Percentiles rank a stretch among this genome's conserved stretches.
These are phyloP conservation scores for Corymbia calophylla DNA, from an alignment of 441 rosid genomes.

Conservation along the genomic window DNA sequence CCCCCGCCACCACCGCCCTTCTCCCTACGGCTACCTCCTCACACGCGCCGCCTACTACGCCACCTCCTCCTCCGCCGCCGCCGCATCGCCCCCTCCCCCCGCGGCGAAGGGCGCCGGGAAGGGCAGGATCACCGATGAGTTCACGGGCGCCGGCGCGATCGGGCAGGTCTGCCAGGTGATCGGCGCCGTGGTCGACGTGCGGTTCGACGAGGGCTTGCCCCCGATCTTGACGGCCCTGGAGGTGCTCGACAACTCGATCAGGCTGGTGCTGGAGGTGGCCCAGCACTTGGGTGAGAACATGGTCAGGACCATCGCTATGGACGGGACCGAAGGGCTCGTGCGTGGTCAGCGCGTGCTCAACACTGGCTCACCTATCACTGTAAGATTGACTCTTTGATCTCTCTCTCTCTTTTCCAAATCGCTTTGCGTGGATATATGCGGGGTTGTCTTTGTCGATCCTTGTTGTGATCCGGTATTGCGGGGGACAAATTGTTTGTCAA, in stretches of 20 bases:
- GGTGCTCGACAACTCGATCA: slow-evolving; percentile 52
- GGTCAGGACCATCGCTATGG: slow-evolving; percentile 22
- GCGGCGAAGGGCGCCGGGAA: slow-evolving; percentile 25
- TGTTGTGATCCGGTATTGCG: neutral
- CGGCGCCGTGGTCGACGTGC: slow-evolving; percentile 92
- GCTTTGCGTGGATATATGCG: neutral
- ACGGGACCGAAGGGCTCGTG: slow-evolving; percentile 57
- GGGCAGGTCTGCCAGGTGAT: slow-evolving; percentile 92
- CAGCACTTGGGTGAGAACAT: slow-evolving; percentile 22
- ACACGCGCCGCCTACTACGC: slow-evolving; percentile 63
- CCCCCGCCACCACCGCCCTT: slow-evolving; percentile 25
- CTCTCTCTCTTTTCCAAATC: neutral
- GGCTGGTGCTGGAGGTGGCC: slow-evolving; percentile 19
- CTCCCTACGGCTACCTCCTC: slow-evolving; percentile 50
- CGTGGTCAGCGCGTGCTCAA: slow-evolving; percentile 79
- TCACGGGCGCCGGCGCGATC: slow-evolving; percentile 78
- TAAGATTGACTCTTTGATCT: neutral
- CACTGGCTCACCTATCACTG: slow-evolving; percentile 25
- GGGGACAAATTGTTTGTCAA: neutral
- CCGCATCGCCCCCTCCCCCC: slow-evolving; percentile 20
- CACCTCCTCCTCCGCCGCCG: slow-evolving; percentile 43
- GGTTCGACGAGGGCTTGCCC: slow-evolving; percentile 84
- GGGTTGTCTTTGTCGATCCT: neutral
- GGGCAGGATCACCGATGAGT: slow-evolving; percentile 60
- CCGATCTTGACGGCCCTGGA: slow-evolving; percentile 96